A percentile compares a stretch with the other conserved stretches of the same genome.
phyloP scores from a whole-genome alignment of 352 stramenopile species.

The Pythium sukuiense region DNA sequence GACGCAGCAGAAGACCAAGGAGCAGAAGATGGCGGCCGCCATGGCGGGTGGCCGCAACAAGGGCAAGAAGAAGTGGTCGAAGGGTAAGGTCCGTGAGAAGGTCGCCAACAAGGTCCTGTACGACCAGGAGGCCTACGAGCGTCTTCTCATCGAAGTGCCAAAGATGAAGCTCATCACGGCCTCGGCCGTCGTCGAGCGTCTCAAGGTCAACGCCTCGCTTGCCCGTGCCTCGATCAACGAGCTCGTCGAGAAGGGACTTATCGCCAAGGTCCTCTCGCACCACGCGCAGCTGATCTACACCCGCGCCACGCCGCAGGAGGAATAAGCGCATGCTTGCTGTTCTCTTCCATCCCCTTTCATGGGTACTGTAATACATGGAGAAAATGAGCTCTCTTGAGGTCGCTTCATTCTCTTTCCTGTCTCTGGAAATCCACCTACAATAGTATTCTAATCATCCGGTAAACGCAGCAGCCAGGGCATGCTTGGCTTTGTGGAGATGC shows the following conservation, averaged over 20 bases:
- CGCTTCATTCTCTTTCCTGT: slow-evolving; percentile 17
- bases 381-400: slow-evolving; percentile 27
- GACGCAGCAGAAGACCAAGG: slow-evolving; percentile 99
- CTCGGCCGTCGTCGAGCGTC: slow-evolving; percentile 97
- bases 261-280: slow-evolving; percentile 94
- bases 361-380: slow-evolving; percentile 32
- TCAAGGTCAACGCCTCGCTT: slow-evolving; percentile 99
- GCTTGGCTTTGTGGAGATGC: slow-evolving; percentile 21
- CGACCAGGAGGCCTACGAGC: slow-evolving; percentile 99
- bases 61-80: slow-evolving; percentile 99
- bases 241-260: slow-evolving; percentile 95
- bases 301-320: slow-evolving; percentile 84
- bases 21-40: slow-evolving; percentile 99
- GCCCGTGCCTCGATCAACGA: slow-evolving; percentile 93
- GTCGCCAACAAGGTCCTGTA: slow-evolving; percentile 99
- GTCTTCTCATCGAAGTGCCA: slow-evolving; percentile 97
- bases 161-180: slow-evolving; percentile 99
- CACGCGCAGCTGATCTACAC: slow-evolving; percentile 99
- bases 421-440: background rate
- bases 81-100: slow-evolving; percentile 99
- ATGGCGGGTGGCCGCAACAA: slow-evolving; percentile 98
- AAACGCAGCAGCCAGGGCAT: slow-evolving; percentile 22
- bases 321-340: slow-evolving; percentile 37
- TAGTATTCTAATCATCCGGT: background rate
- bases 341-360: slow-evolving; percentile 1